phyloP scores from a whole-genome alignment of 768 basidiomycete species.

The Leucosporidium scottii region DNA sequence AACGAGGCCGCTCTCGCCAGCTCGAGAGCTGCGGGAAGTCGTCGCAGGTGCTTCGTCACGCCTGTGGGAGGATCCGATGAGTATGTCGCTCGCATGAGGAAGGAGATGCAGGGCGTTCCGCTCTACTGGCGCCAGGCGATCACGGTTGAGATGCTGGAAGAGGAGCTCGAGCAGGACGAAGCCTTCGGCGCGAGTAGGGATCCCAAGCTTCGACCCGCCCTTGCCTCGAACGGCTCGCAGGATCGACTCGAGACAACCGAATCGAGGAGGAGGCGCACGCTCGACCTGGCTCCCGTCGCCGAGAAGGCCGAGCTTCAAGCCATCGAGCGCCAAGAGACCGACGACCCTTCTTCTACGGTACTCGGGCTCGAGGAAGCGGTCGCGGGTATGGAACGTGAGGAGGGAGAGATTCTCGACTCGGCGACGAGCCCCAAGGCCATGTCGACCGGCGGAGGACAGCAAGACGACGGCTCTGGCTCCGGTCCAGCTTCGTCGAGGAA shows the following conservation, averaged over 20 bases:
- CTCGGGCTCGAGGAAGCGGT: too few species aligned
- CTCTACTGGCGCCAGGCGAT: not conserved
- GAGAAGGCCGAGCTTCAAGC: too few species aligned
- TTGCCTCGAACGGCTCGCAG: too few species aligned
- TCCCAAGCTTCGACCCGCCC: too few species aligned
- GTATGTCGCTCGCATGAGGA: slow-evolving; percentile 7
- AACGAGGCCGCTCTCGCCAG: not conserved
- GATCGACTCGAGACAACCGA: not conserved
- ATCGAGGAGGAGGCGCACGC: slow-evolving; percentile 2
- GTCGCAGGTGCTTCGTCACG: slow-evolving; percentile 12
- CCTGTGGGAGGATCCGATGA: slow-evolving; percentile 25
- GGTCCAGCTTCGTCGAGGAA: not conserved
- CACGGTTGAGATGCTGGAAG: slow-evolving; percentile 10
- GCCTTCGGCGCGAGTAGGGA: not conserved
- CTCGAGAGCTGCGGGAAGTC: not conserved
- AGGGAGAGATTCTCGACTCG: too few species aligned
- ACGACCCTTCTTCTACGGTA: too few species aligned
- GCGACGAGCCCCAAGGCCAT: too few species aligned
- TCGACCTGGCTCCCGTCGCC: not conserved
- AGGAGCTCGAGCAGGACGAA: slow-evolving; percentile 16
- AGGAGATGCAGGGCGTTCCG: slow-evolving; percentile 3
- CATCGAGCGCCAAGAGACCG: too few species aligned
- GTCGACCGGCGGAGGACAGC: too few species aligned
- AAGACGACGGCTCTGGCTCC: too few species aligned
- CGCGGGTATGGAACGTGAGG: too few species aligned